Base-by-base conservation (phyloP, 2,329 filamentous ascomycete genomes). In the Penicillium sp. region DNA sequence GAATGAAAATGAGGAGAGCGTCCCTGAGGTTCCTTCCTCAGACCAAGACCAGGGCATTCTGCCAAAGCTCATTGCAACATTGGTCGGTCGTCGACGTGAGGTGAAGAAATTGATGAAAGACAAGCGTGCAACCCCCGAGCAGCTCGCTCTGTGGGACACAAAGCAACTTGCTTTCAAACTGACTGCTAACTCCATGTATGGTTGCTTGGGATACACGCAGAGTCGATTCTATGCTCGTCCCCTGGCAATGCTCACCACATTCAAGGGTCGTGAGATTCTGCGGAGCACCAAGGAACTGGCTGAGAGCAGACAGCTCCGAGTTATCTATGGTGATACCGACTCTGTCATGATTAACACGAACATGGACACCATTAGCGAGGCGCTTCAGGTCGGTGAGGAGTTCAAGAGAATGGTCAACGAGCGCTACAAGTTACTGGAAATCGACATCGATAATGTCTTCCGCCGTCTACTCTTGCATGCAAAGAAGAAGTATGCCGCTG, bases 311-410 rank as follows among this genome's bases (percentile, higher is more conserved):
- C 88, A 92, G 58, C 84, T 99, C 29, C 90, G 95, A 69, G 95
- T 99, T 73, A 98, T 99, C 62, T 99, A 99, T 68, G 95, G 95
- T 79, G 95, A 99, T 77, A 99, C 95, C 13, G 95, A 99, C 76
- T 99, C 95, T 9, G 95, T 99, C 77, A 99, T 99, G 95, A 98
- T 99, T 80, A 99, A 99, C 71, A 96, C 95, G 62, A 98, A 98
- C 70, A 92, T 95, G 54, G 91, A 97, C 75, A 96, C 90, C 64
- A 90, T 98, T 29, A 86, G 90, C 31, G 92, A 96, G 68, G 95
- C 95, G 1, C 80, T 97, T 67, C 93, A 90, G 70, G 90, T 99
- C 51, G 96, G 95, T 56, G 88, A 91, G 45, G 91, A 98, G 61
- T 98, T 99, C 82, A 98, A 97, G 78, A 89, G 87, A 67, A 86